Base-by-base conservation (phyloP, 441 rosid species). In the Euphorbia schlechtendalii region DNA sequence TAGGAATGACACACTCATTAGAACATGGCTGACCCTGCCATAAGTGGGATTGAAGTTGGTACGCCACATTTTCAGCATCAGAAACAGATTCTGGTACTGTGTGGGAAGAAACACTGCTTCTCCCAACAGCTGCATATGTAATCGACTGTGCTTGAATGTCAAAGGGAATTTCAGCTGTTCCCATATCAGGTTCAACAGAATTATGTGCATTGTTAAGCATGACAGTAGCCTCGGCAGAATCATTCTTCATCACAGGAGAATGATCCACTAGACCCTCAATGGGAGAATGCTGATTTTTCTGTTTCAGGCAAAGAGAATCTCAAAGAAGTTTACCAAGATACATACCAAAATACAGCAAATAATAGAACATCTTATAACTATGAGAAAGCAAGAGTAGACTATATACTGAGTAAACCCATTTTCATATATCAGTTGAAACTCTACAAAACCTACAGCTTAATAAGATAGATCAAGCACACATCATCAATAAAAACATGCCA, bases 211-310 rank as follows among this genome's bases (percentile, higher is more conserved):
- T 77, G 56, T 73, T 22, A 43, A 82, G 77, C 68, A 76, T 62
- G 63, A 58, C 74, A 25, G 80, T 66, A 62, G 72, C 71, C 55
- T 83, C 89, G 69, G 79, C 64, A 52, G 81, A 71, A 62, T 81
- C 83, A 65, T 74, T 76, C 64, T 85, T 85, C 60, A 73, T 48
- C 9, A 56, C 64, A 67, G 76, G 88, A 74, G 90, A 69, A 64
- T 77, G 82, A 48, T 84, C 88, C 67, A 71, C 30, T 27, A 73
- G 69, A 74, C 72, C 79, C 57, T 72, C 87, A 11, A 71, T 78
- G 66, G 77, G 64, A 11, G 71, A 74, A 34, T 71, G 73, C 61
- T 66, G 73, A 73, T 71, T 84, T 73, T 81, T 82, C 96, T 88
- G 80, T 67, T 63, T 66, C 74, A 76, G 74, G 32, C 58, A 45